phyloP scores from a whole-genome alignment of 2,329 filamentous ascomycete species.

The Huntiella decipiens region DNA sequence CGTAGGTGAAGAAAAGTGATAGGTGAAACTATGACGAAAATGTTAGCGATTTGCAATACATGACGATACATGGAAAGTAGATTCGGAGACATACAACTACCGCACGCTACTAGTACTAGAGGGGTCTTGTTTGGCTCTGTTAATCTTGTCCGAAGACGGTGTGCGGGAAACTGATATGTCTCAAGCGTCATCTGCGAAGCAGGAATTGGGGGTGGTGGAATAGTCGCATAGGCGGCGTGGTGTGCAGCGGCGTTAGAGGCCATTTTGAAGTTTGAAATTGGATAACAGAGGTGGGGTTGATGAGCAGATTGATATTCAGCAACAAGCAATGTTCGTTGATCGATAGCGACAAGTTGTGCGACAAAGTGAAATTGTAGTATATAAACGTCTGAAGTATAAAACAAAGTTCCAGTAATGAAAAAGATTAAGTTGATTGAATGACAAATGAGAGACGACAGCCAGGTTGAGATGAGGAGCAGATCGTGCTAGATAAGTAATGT shows the following conservation, averaged over 20 bases:
- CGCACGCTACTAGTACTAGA: conserved; percentile 50
- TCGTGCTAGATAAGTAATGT: too few species aligned
- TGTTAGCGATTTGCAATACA: neutral
- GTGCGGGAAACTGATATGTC: conserved; percentile 40
- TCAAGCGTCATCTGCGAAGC: conserved; percentile 17
- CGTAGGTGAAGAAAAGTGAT: conserved; percentile 60
- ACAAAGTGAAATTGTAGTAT: too few species aligned
- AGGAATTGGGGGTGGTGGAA: conserved; percentile 6
- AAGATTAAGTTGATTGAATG: too few species aligned
- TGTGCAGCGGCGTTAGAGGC: neutral
- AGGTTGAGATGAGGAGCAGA: too few species aligned
- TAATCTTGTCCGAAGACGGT: conserved; percentile 33
- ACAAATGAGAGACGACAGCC: too few species aligned
- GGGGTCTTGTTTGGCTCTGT: conserved; percentile 37
- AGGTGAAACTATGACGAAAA: conserved; percentile 33
- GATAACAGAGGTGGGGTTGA: too few species aligned
- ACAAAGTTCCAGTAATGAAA: too few species aligned
- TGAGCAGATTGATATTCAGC: too few species aligned
- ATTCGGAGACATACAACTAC: conserved; percentile 27
- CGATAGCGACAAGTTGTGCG: too few species aligned
- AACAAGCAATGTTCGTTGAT: too few species aligned
- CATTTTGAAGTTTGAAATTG: too few species aligned
- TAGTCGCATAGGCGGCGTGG: conserved; percentile 2
- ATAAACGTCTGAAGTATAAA: too few species aligned
- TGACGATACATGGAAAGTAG: neutral